These are phyloP conservation scores for Cytospora paraplurivora DNA, from an alignment of 2,329 filamentous ascomycete species.

Conservation along the genomic window DNA sequence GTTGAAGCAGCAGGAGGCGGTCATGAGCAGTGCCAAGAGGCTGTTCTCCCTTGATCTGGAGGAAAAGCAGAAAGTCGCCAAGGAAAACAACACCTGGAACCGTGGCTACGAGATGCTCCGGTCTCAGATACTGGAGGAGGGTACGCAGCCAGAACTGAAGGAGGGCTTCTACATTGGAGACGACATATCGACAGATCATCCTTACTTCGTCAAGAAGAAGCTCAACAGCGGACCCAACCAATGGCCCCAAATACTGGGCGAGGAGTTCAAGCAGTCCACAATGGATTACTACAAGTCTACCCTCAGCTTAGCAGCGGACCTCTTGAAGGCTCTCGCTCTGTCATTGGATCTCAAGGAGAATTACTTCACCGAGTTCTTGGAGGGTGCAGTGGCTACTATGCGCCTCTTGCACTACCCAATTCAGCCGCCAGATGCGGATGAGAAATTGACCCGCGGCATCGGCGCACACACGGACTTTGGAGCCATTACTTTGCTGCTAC, in stretches of 20 bases:
- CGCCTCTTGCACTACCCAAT: constrained; percentile 51
- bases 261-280: constrained; percentile 40
- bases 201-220: constrained; percentile 43
- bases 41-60: constrained; percentile 51
- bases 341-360: constrained; percentile 41
- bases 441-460: constrained; percentile 39
- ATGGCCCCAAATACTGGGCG: constrained; percentile 44
- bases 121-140: constrained; percentile 47
- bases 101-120: constrained; percentile 51
- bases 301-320: constrained; percentile 41
- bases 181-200: constrained; percentile 44
- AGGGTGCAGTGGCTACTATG: constrained; percentile 46
- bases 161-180: constrained; percentile 44
- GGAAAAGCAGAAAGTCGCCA: constrained; percentile 46
- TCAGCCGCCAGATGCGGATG: constrained; percentile 39
- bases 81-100: constrained; percentile 43
- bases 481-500: constrained; percentile 56
- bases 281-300: constrained; percentile 44
- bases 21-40: constrained; percentile 45
- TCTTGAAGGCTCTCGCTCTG: constrained; percentile 44
- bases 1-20: constrained; percentile 41
- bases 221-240: constrained; percentile 45
- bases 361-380: constrained; percentile 46
- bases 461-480: constrained; percentile 58
- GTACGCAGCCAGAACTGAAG: constrained; percentile 47